Conservation (phyloP, 2,329 filamentous ascomycete species). For the Fusarium virguliforme region DNA sequence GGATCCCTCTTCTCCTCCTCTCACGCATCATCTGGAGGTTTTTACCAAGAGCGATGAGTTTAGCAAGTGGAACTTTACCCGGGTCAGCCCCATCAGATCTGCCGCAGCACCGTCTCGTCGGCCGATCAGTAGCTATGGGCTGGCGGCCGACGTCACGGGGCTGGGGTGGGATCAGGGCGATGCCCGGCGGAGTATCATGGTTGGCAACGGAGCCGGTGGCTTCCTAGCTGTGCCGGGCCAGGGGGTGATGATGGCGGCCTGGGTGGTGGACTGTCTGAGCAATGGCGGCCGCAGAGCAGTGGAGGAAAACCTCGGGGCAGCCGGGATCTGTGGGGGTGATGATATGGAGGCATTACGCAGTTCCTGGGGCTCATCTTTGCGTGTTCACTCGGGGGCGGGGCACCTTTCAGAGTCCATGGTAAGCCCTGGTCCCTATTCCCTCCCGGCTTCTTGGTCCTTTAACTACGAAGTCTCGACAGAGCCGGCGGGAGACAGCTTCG, state of each 20-base stretch:
- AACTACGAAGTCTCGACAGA: background rate
- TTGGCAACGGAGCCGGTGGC: constrained; percentile 67
- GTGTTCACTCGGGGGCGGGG: no score
- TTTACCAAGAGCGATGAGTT: constrained; percentile 74
- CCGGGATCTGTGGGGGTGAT: constrained; percentile 47
- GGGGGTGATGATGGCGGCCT: constrained; percentile 26
- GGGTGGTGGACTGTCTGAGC: constrained; percentile 43
- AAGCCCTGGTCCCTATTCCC: background rate
- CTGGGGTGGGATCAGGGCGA: constrained; percentile 68
- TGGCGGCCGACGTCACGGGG: constrained; percentile 67
- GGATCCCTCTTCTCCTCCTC: constrained; percentile 53
- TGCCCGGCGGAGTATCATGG: constrained; percentile 69
- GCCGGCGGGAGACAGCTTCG: constrained; percentile 2
- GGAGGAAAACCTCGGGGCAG: constrained; percentile 53
- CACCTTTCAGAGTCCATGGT: background rate
- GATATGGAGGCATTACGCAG: background rate
- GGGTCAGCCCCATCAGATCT: constrained; percentile 58
- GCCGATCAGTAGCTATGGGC: constrained; percentile 71
- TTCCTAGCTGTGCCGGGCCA: constrained; percentile 68
- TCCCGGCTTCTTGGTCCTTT: background rate
- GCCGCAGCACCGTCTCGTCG: constrained; percentile 55
- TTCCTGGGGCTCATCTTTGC: background rate
- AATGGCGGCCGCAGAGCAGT: constrained; percentile 59
- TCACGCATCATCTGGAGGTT: constrained; percentile 71
- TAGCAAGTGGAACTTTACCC: constrained; percentile 72